These are phyloP conservation scores for Conticribra weissflogii DNA, from an alignment of 108 stramenopile species.

Conservation along the genomic window DNA sequence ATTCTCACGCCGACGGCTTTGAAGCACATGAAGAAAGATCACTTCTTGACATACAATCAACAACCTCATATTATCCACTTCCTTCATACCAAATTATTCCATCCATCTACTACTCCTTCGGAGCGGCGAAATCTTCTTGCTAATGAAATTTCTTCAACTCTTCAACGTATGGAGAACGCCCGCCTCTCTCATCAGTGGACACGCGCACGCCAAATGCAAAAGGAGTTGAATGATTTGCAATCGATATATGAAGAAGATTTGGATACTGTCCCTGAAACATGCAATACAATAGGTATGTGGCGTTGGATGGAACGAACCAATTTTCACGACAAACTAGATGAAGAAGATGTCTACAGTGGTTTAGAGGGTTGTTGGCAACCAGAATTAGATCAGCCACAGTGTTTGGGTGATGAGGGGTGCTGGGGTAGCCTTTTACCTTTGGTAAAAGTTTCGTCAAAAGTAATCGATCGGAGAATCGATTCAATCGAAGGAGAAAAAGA, in stretches of 20 bases:
- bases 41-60: slow-evolving; percentile 1
- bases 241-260: slow-evolving; percentile 22
- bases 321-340: slow-evolving; percentile 20
- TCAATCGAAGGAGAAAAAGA: background rate
- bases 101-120: slow-evolving; percentile 23
- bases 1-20: background rate
- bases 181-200: slow-evolving; percentile 10
- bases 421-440: slow-evolving; percentile 14
- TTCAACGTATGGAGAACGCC: slow-evolving; percentile 20
- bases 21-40: background rate
- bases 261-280: slow-evolving; percentile 25
- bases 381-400: background rate
- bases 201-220: slow-evolving; percentile 14
- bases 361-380: slow-evolving; percentile 18
- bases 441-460: slow-evolving; percentile 3
- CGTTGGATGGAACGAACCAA: slow-evolving; percentile 26
- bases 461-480: background rate
- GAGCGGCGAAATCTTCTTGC: slow-evolving; percentile 33
- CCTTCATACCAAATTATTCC: slow-evolving; percentile 25
- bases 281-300: slow-evolving; percentile 37
- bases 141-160: slow-evolving; percentile 34
- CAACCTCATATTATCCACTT: slow-evolving; percentile 10
- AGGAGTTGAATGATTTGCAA: slow-evolving; percentile 20
- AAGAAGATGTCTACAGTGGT: slow-evolving; percentile 19
- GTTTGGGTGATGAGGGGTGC: slow-evolving; percentile 12